A percentile compares a stretch with the other conserved stretches of the same genome.
phyloP scores from a whole-genome alignment of 2,329 filamentous ascomycete genomes.

The Ophiosphaerella korrae region DNA sequence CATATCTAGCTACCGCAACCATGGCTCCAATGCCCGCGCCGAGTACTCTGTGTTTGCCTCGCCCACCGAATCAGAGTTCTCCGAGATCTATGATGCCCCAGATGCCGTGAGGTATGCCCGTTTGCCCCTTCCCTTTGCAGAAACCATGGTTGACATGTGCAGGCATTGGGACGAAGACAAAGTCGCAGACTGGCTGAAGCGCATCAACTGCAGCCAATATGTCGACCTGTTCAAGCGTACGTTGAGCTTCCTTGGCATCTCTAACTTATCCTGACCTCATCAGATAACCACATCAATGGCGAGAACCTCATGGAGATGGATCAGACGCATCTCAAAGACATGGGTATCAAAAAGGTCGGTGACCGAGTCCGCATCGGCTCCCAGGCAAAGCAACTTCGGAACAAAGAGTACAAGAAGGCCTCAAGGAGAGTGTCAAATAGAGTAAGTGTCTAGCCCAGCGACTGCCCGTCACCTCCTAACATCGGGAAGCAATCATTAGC shows the following conservation, averaged over 20 bases:
- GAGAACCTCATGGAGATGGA: constrained; percentile 97
- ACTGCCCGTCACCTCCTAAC: neutral
- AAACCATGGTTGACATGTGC: constrained; percentile 20
- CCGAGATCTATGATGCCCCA: constrained; percentile 73
- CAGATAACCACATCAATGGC: constrained; percentile 92
- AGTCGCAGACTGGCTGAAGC: constrained; percentile 88
- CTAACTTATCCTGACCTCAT: constrained; percentile 22
- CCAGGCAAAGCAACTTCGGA: constrained; percentile 56
- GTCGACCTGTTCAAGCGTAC: constrained; percentile 80
- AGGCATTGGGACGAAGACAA: constrained; percentile 85
- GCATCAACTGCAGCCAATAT: constrained; percentile 92
- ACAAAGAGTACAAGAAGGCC: constrained; percentile 54
- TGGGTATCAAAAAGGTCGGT: constrained; percentile 97
- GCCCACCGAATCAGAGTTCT: constrained; percentile 92
- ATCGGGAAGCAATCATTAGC: constrained; percentile 78
- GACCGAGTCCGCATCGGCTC: constrained; percentile 82
- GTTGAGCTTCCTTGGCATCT: neutral
- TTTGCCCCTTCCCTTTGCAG: neutral
- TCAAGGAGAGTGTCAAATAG: constrained; percentile 74
- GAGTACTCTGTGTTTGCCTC: constrained; percentile 69
- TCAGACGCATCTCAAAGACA: constrained; percentile 93
- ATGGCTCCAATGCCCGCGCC: constrained; percentile 37
- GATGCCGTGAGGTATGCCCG: constrained; percentile 58
- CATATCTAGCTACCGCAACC: constrained; percentile 44
- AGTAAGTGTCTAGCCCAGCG: constrained; percentile 58